These are phyloP conservation scores for Serendipita sp. DNA, from an alignment of 1,284 basidiomycete species.

Conservation along the genomic window DNA sequence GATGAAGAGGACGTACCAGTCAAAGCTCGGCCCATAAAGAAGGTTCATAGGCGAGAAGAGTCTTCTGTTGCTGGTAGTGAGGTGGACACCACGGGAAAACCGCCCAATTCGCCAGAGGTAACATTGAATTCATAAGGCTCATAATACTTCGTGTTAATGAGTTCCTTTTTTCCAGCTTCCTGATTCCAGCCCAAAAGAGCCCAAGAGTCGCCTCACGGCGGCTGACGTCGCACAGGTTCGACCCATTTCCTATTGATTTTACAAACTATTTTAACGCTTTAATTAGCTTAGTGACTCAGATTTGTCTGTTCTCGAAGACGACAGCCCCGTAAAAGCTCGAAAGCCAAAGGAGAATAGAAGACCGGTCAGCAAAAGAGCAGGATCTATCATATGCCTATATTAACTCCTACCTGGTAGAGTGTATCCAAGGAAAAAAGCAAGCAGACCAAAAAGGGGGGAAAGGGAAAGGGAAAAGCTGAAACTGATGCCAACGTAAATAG, in stretches of 20 bases:
- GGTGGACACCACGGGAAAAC: not conserved
- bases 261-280: not conserved
- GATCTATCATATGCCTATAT: too few relatives aligned
- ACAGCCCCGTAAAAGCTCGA: not conserved
- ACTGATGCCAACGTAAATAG: not conserved
- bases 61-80: not conserved
- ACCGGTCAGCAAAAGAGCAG: too few relatives aligned
- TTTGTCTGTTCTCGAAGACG: not conserved
- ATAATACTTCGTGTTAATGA: not conserved
- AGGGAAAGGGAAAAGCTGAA: constrained; percentile 1
- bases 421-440: not conserved
- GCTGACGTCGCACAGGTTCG: not conserved
- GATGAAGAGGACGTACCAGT: not conserved
- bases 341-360: not conserved
- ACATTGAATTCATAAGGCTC: not conserved
- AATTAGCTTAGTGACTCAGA: not conserved
- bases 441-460: not conserved
- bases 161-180: not conserved
- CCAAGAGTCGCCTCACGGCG: not conserved
- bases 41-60: not conserved
- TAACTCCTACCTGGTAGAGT: not conserved
- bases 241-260: not conserved
- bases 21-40: too few relatives aligned
- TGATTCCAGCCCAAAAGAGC: not conserved
- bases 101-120: not conserved